Evolutionary conservation across 257 asterid species (phyloP).

Genomic region (Fraxinus pennsylvanica): DNA sequence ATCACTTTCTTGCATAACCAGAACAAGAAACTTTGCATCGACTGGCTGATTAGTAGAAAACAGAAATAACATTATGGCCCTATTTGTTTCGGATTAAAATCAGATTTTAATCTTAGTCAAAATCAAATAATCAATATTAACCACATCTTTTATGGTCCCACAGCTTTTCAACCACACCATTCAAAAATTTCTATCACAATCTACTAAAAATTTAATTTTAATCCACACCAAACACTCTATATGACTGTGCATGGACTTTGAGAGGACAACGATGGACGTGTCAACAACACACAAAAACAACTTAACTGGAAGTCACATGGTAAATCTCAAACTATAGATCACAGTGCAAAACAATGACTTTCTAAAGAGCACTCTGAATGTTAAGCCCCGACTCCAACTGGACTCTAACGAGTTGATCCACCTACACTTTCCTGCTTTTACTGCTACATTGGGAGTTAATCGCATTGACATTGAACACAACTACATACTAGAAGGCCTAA

Average conservation of each 20-base stretch:
- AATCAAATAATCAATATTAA: no score
- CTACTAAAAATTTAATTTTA: no score
- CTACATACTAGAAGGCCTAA: neutral
- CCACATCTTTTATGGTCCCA: no score
- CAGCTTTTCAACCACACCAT: no score
- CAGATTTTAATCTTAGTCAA: no score
- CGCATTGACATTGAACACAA: neutral
- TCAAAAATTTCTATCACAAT: no score
- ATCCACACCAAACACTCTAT: no score
- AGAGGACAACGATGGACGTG: neutral
- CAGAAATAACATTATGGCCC: neutral
- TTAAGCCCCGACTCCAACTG: neutral
- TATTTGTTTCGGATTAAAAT: no score
- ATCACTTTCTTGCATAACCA: neutral
- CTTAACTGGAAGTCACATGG: neutral
- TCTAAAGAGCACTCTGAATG: neutral
- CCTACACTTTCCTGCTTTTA: neutral
- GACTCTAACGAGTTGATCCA: neutral
- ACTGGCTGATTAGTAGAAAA: neutral
- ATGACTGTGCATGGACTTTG: neutral
- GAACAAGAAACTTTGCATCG: neutral
- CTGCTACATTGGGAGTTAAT: neutral
- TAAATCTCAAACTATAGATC: no score
- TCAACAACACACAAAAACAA: neutral
- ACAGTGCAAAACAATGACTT: no score